phyloP scores from a whole-genome alignment of 805 yeast species.

The Lachancea quebecensis region DNA sequence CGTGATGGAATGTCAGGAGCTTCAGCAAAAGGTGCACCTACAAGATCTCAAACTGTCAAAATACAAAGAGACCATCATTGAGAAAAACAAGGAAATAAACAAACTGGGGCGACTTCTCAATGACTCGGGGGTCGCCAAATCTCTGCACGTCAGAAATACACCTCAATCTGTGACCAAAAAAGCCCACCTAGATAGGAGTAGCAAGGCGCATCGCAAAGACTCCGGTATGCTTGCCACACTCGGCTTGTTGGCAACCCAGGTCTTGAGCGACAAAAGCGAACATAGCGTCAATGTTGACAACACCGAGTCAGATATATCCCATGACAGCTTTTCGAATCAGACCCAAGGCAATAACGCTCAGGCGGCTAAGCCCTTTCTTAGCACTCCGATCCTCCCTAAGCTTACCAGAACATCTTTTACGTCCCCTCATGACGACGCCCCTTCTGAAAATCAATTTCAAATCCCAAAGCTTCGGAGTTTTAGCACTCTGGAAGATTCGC shows the following conservation, averaged over 20 bases:
- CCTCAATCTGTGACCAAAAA: slow-evolving; percentile 5
- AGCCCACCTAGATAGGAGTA: background rate
- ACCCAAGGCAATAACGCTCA: background rate
- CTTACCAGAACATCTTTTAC: background rate
- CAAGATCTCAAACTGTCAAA: slow-evolving; percentile 41
- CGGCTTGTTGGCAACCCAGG: slow-evolving; percentile 51
- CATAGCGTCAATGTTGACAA: slow-evolving; percentile 5
- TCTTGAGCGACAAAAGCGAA: slow-evolving; percentile 33
- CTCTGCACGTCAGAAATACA: background rate
- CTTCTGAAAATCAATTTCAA: slow-evolving; percentile 3
- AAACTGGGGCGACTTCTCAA: slow-evolving; percentile 33
- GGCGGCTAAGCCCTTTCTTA: background rate
- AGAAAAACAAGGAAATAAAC: slow-evolving; percentile 40
- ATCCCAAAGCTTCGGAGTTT: slow-evolving; percentile 27
- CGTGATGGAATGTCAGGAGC: slow-evolving; percentile 30
- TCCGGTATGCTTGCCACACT: slow-evolving; percentile 40
- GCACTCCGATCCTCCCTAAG: slow-evolving; percentile 3
- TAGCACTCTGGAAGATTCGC: slow-evolving; percentile 20
- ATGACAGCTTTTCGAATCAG: slow-evolving; percentile 7
- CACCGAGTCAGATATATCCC: slow-evolving; percentile 12
- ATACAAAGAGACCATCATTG: slow-evolving; percentile 37
- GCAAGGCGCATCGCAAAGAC: slow-evolving; percentile 10
- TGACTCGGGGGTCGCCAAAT: slow-evolving; percentile 11
- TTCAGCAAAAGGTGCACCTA: slow-evolving; percentile 34
- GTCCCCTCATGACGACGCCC: slow-evolving; percentile 1